These are phyloP conservation scores for Sporothrix globosa DNA, from an alignment of 2,329 filamentous ascomycete genomes.

Conservation along the genomic window DNA sequence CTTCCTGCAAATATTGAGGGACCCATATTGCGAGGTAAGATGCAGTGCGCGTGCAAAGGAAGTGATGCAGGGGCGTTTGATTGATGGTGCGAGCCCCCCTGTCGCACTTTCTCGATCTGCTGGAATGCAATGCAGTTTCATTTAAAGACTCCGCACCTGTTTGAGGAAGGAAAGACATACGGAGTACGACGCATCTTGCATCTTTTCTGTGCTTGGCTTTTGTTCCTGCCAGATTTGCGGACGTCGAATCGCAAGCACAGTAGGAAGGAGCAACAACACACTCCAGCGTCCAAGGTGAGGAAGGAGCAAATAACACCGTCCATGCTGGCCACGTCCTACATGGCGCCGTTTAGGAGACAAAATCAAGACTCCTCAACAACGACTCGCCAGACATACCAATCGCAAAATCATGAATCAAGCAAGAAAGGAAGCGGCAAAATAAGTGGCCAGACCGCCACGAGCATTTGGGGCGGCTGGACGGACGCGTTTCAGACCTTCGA, in stretches of 20 bases:
- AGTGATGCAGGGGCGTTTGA: conserved; percentile 24
- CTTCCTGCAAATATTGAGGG: conserved; percentile 14
- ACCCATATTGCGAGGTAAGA: conserved; percentile 13
- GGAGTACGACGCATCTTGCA: background rate
- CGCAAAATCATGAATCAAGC: background rate
- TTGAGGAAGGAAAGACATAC: background rate
- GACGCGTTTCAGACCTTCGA: conserved; percentile 32
- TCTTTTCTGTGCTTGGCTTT: background rate
- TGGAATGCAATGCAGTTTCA: conserved; percentile 34
- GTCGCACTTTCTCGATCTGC: conserved; percentile 34
- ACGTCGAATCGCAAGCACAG: background rate
- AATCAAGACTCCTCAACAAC: background rate
- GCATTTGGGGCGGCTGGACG: conserved; percentile 13
- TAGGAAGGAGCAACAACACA: background rate
- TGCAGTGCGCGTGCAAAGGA: background rate
- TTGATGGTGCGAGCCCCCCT: conserved; percentile 32
- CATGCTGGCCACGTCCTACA: too few relatives aligned
- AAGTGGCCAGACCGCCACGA: conserved; percentile 15
- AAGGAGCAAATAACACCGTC: background rate
- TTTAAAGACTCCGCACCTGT: conserved; percentile 2
- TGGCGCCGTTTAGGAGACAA: background rate
- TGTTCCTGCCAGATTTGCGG: conserved; percentile 3
- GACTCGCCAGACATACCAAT: background rate
- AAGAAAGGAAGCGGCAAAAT: background rate
- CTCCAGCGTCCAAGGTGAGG: background rate